Evolutionary conservation across 495 filamentous ascomycete genomes (phyloP), one percentile per base, ranked within the genome.

Genomic region (Xylaria bambusicola): DNA sequence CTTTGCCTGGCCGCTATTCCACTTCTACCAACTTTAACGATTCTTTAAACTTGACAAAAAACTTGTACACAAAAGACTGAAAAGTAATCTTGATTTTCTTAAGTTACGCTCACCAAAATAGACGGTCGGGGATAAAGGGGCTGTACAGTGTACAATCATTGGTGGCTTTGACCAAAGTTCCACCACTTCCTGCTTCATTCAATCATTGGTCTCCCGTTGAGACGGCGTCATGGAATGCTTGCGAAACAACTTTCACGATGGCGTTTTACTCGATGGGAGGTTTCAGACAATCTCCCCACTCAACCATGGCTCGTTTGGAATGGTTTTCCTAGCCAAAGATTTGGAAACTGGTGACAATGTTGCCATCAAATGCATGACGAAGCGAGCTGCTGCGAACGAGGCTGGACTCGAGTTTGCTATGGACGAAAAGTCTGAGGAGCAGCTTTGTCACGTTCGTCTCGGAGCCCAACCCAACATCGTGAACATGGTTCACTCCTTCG

Each of bases 221-320:
- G 59, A 68, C 56, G 67, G 61, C 70, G 73, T 67, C 75, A 92
- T 94, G 90, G 89, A 91, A 71, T 93, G 86, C 80, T 80, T 92
- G 72, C 86, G 84, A 71, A 83, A 88, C 74, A 80, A 79, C 59
- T 93, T 94, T 71, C 77, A 83, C 56, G 76, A 86, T 73, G 90
- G 88, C 52, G 81, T 86, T 69, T 66, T 94, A 56, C 80, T 94
- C 73, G 86, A 89, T 73, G 89, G 88, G 63, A 92, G 95, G 57
- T 98, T 94, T 73, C 83, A 88, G 73, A 93, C 91, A 40, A 78
- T 97, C 68, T 89, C 92, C 66, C 92, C 93, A 38, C 90, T 98
- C 77, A 98, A 98, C 70, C 91, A 97, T 82, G 94, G 94, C 66
- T 98, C 94, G 23, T 98, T 97, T 70, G 94, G 94, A 62, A 92